Conservation (phyloP, 2,329 filamentous ascomycete genomes). For the Arthrobotrys sinensis region DNA sequence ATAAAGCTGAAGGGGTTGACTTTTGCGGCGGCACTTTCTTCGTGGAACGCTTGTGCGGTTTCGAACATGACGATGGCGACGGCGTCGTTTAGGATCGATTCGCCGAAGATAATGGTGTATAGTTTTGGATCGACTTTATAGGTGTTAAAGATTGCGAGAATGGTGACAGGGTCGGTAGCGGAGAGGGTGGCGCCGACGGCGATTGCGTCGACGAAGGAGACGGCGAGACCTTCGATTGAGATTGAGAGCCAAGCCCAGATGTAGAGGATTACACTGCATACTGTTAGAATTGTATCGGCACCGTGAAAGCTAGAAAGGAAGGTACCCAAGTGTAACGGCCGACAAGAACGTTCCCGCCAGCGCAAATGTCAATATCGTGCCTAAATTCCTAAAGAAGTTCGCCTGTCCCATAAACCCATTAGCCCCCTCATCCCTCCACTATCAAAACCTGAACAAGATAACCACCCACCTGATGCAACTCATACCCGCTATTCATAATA, state of each 20-base stretch:
- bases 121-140: slow-evolving; percentile 99
- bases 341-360: slow-evolving; percentile 98
- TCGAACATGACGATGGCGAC: slow-evolving; percentile 99
- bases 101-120: slow-evolving; percentile 98
- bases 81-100: slow-evolving; percentile 97
- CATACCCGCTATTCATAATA: slow-evolving; percentile 96
- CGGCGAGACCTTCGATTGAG: slow-evolving; percentile 85
- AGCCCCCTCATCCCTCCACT: slow-evolving; percentile 12
- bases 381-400: slow-evolving; percentile 99
- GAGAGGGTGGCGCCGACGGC: slow-evolving; percentile 96
- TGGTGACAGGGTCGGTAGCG: slow-evolving; percentile 96
- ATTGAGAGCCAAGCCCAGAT: slow-evolving; percentile 82
- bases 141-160: slow-evolving; percentile 97
- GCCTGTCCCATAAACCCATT: slow-evolving; percentile 69
- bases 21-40: slow-evolving; percentile 71
- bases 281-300: neutral
- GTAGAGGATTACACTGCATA: slow-evolving; percentile 78
- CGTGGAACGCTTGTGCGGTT: slow-evolving; percentile 93
- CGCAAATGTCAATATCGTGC: slow-evolving; percentile 96
- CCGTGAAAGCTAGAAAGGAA: neutral
- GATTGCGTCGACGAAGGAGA: slow-evolving; percentile 95
- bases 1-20: slow-evolving; percentile 83
- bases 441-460: slow-evolving; percentile 8
- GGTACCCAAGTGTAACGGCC: slow-evolving; percentile 85
- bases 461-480: slow-evolving; percentile 82